Base-by-base conservation (phyloP, 179 eudicot genomes). In the Beta corolliflora region DNA sequence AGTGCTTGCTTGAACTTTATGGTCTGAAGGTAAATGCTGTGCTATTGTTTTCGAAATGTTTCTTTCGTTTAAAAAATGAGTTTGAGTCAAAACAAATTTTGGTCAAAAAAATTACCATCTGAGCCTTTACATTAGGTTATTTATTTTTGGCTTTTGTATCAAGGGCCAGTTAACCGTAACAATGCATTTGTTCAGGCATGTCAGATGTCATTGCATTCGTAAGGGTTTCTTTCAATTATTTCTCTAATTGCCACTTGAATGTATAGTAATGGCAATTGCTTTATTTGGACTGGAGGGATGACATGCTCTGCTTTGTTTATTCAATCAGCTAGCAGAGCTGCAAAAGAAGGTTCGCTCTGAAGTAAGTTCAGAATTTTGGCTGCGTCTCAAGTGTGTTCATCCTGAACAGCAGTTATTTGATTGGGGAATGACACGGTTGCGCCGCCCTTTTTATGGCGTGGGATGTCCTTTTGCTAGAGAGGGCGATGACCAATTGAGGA, bases 1-100 rank as follows among this genome's bases (percentile, higher is more conserved):
- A 93, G 86, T 97, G 99, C 89, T 84, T 97, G 94, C 94, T 97
- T 81, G 99, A 97, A 86, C 97, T 97, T 67, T 95, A 97, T 89
- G 99, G 98, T 68, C 89, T 97, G 52, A 97, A 97, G 99, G 99
- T 97, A 89, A 82, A 46, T 76, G 54, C 79, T 70, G 21, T 64
- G 45, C 75, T 60, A 56, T 70, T 46, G 25, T 65, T 71, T 55
- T 54, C 29, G 68, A 52, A 52, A 64, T 15, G 54, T 18, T 76
- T 79, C 41, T 12, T 11, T 23, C 48, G 13, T 36, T 59, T 48
- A 0, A 53, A 70, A 70, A 70, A 15, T 7, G 41, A 9, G 25
- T 25, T 25, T 25, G 18, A 54, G 48, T 23, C 12, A 31, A 55
- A 31, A 29, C 19, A 50, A 4, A 23, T 23, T 46, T 9, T 74